Conservation (phyloP, 805 yeast genomes). For the Komagataella kurtzmanii region DNA sequence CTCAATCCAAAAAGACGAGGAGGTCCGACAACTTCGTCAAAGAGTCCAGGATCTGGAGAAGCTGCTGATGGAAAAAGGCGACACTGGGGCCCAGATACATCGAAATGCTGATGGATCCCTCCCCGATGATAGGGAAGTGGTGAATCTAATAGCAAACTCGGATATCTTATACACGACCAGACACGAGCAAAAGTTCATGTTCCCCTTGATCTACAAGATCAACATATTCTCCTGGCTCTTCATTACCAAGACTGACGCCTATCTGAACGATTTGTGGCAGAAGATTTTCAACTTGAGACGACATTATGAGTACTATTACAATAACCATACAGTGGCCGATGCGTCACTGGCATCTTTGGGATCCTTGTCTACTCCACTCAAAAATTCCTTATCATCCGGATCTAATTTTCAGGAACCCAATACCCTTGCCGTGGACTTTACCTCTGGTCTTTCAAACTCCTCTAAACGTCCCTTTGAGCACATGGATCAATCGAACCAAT, state of each 20-base stretch:
- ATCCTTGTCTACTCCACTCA: slow-evolving; percentile 1
- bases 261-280: slow-evolving; percentile 37
- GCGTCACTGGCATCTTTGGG: slow-evolving; percentile 7
- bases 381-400: neutral
- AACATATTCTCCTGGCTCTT: slow-evolving; percentile 47
- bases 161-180: slow-evolving; percentile 22
- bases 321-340: slow-evolving; percentile 18
- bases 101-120: neutral
- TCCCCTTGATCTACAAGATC: slow-evolving; percentile 23
- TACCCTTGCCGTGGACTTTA: neutral
- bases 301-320: slow-evolving; percentile 22
- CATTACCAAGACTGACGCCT: slow-evolving; percentile 44
- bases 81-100: neutral
- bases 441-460: neutral
- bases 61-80: slow-evolving; percentile 1
- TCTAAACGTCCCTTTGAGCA: neutral
- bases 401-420: neutral
- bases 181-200: slow-evolving; percentile 17
- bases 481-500: neutral
- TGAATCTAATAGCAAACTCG: slow-evolving; percentile 19
- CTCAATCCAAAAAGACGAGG: slow-evolving; percentile 9
- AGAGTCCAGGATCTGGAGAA: slow-evolving; percentile 16
- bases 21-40: slow-evolving; percentile 9
- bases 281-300: slow-evolving; percentile 20
- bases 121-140: slow-evolving; percentile 10